These are phyloP conservation scores for Taphrina pruni DNA, from an alignment of 1,139 yeast species.

Conservation along the genomic window DNA sequence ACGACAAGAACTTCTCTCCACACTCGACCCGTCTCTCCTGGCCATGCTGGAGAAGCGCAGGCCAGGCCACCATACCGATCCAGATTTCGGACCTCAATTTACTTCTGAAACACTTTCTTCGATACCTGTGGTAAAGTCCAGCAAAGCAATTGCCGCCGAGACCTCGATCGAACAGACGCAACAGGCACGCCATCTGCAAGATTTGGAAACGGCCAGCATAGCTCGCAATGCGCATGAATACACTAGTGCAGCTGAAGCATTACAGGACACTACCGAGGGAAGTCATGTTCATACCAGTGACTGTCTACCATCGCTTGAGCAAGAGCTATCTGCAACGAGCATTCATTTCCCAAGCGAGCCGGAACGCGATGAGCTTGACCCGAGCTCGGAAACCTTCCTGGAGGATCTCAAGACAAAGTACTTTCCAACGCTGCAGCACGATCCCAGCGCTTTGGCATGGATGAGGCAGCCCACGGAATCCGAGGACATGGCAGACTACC, in stretches of 20 bases:
- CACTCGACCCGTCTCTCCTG: slow-evolving; percentile 18
- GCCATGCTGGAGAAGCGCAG: slow-evolving; percentile 23
- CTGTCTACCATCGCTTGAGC: neutral
- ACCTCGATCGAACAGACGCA: neutral
- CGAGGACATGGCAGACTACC: slow-evolving; percentile 50
- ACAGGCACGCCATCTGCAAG: neutral
- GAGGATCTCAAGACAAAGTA: slow-evolving; percentile 81
- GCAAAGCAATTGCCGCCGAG: neutral
- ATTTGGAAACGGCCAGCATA: neutral
- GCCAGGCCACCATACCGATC: neutral
- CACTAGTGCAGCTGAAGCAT: slow-evolving; percentile 16
- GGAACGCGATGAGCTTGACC: slow-evolving; percentile 25
- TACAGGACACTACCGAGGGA: neutral
- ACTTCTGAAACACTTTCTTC: neutral
- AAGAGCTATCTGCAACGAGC: neutral
- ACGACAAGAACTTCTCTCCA: slow-evolving; percentile 7
- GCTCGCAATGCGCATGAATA: slow-evolving; percentile 11
- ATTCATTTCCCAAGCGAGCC: slow-evolving; percentile 6
- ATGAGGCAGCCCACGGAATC: slow-evolving; percentile 66
- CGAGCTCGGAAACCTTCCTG: slow-evolving; percentile 55
- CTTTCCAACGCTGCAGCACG: slow-evolving; percentile 86
- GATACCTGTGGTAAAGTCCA: slow-evolving; percentile 5
- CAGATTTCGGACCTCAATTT: slow-evolving; percentile 21
- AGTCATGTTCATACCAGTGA: slow-evolving; percentile 11
- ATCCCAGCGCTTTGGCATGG: slow-evolving; percentile 85